phyloP scores from a whole-genome alignment of 371 early-diverging fungal genomes.

The Mucor circinelloides region DNA sequence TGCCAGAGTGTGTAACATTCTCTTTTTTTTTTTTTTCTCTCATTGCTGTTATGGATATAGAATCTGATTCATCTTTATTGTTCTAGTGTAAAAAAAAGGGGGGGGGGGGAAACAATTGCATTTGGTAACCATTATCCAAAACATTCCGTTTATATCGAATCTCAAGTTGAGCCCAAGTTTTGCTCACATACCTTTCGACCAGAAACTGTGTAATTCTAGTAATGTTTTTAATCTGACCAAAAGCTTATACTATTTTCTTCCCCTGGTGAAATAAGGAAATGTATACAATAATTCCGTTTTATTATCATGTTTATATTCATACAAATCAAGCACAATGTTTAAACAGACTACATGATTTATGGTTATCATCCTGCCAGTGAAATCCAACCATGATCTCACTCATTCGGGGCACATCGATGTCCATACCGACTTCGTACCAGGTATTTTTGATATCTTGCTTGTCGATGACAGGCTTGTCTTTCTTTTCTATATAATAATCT shows the following conservation, averaged over 20 bases:
- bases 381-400: conserved; percentile 35
- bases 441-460: conserved; percentile 8
- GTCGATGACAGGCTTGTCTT: not conserved
- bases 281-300: not conserved
- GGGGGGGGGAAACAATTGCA: not conserved
- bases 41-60: too few relatives aligned
- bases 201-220: not conserved
- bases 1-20: not conserved
- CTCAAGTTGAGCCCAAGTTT: not conserved
- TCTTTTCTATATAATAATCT: not conserved
- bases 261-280: not conserved
- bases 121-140: not conserved
- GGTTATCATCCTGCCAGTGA: conserved; percentile 14
- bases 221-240: not conserved
- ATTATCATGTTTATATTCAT: too few relatives aligned
- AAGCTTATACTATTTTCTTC: not conserved
- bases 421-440: conserved; percentile 51
- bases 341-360: not conserved
- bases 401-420: conserved; percentile 26
- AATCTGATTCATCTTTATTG: not conserved
- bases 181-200: not conserved
- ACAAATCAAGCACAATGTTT: not conserved
- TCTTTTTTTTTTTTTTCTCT: not conserved
- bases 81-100: not conserved
- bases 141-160: not conserved